Base-by-base conservation (phyloP, 148 eudicot species). In the Heliamphora exappendiculata region DNA sequence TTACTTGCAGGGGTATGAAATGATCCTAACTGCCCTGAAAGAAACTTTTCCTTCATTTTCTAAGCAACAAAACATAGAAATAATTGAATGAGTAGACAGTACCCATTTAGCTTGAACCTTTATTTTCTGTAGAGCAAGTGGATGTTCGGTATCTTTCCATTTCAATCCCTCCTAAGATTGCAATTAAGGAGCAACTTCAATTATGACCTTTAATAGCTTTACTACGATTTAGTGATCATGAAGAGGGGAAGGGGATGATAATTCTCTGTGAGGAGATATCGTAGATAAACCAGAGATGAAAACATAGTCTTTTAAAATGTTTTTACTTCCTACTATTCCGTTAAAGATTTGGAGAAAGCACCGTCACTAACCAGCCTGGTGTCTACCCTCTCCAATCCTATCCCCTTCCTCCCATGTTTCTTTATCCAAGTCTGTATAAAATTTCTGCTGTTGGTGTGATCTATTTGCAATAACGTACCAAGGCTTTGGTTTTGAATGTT, bases 261-360 rank as follows among this genome's bases (percentile, higher is more conserved):
- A 22, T 26, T 50, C 58, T 70, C 19, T 31, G 13, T 9, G 9
- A 29, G 17, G 59, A 70, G 41, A 49, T 29, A 60, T 28, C 66
- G 17, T 60, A 7, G 66, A 17, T 60, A 60, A 19, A 28, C 5
- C 34, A 60, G 66, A 31, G 34, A 28, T 29, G 66, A 20, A 29
- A 60, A 6, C 3, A 31, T 60, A 24, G 29, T 60, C 19, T 11
- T 28, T 60, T 70, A 29, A 19, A 28, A 50, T 70, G 42, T 29
- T 47, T 70, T 31, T 50, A 33, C 57, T 70, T 67, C 34, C 72
- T 5, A n/a, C n/a, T n/a, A n/a, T n/a, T n/a, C n/a, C n/a, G n/a
- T n/a, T n/a, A n/a, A n/a, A n/a, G n/a, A n/a, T n/a, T n/a, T n/a
- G n/a, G n/a, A n/a, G n/a, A n/a, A n/a, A n/a, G n/a, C n/a, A n/a